These are phyloP conservation scores for Allium cepa DNA, from an alignment of 106 monocot species.

Conservation along the genomic window DNA sequence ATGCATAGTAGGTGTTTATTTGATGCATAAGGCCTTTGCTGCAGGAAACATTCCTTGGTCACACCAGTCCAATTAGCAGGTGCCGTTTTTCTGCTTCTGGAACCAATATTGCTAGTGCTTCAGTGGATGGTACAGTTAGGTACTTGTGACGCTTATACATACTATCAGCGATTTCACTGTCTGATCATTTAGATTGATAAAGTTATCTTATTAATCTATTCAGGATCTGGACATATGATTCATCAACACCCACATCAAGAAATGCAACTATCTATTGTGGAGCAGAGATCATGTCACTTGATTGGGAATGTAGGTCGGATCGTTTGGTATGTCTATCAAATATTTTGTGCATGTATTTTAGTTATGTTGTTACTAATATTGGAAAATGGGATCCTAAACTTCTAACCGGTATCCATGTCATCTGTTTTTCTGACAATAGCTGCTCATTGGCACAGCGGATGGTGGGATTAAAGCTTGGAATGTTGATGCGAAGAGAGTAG, in stretches of 20 bases:
- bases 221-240: conserved; percentile 97
- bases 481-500: conserved; percentile 99
- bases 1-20: no score
- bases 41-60: conserved; percentile 97
- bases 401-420: no score
- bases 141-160: conserved; percentile 9
- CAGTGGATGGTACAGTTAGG: conserved; percentile 95
- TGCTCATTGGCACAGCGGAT: conserved; percentile 93
- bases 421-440: conserved; percentile 47
- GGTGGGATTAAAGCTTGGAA: conserved; percentile 99
- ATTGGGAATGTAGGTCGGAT: conserved; percentile 95
- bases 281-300: conserved; percentile 81
- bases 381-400: no score
- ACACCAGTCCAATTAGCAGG: conserved; percentile 85
- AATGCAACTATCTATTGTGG: conserved; percentile 98
- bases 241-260: conserved; percentile 78
- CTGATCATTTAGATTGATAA: neutral
- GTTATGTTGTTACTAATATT: no score
- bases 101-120: conserved; percentile 90
- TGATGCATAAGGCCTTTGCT: conserved; percentile 6
- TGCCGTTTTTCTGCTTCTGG: conserved; percentile 96
- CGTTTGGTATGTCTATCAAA: conserved; percentile 54
- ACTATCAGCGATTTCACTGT: neutral
- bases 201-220: conserved; percentile 2
- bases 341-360: no score